Percentiles rank a stretch among this genome's conserved stretches.
phyloP scores from a whole-genome alignment of 1,284 basidiomycete species.

The Ceratobasidium sp. region DNA sequence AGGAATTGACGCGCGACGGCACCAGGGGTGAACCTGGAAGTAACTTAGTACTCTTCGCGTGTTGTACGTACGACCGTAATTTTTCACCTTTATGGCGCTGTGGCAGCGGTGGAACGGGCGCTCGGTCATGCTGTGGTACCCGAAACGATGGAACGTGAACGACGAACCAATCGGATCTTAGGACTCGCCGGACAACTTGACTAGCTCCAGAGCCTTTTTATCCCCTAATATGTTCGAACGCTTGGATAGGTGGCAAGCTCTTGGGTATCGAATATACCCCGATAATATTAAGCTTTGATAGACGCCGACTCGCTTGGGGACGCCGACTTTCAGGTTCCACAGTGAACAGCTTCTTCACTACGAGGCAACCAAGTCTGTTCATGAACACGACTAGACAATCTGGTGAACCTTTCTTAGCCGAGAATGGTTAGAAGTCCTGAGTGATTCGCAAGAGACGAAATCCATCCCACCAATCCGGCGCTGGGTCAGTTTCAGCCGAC shows the following conservation, averaged over 20 bases:
- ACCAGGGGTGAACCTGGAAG: too few species aligned
- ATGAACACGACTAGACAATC: too few species aligned
- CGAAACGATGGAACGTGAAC: background rate
- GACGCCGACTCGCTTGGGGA: too few species aligned
- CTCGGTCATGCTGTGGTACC: constrained; percentile 4
- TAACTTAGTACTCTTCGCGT: background rate
- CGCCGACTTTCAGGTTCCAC: too few species aligned
- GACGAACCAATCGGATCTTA: constrained; percentile 1
- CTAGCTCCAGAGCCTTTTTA: background rate
- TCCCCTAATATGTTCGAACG: background rate
- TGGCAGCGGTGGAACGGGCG: background rate
- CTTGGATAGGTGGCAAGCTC: background rate
- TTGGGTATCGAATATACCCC: background rate
- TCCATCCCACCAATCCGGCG: too few species aligned
- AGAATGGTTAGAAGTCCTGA: too few species aligned
- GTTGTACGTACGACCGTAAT: background rate
- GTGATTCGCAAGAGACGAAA: too few species aligned
- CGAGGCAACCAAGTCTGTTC: too few species aligned
- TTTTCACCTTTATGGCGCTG: background rate
- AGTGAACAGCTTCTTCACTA: too few species aligned
- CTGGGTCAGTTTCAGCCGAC: too few species aligned
- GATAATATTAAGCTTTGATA: too few species aligned
- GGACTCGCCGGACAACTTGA: background rate
- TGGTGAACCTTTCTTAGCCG: too few species aligned
- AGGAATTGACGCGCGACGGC: background rate